A percentile compares a stretch with the other conserved stretches of the same genome.
Evolutionary conservation across 345 rosid species (phyloP).

Genomic region (Rhizophora mangle): DNA sequence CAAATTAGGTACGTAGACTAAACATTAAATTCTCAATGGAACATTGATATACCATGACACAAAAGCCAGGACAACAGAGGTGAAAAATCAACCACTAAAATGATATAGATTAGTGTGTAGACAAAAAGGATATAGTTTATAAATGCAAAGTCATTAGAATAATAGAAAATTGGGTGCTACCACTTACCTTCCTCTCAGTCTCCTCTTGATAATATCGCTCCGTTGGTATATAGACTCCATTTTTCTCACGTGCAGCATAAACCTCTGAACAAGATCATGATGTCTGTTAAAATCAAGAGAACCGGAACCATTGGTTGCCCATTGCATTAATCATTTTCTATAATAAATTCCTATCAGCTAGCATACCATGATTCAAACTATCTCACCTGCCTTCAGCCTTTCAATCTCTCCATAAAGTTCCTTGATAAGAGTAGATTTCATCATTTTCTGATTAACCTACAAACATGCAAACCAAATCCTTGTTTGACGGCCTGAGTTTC

Average conservation of each 20-base stretch:
- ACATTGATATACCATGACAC: neutral
- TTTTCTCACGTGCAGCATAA: conserved; percentile 95
- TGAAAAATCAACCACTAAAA: no score
- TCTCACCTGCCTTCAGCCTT: conserved; percentile 89
- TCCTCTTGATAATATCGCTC: conserved; percentile 97
- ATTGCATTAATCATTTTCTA: neutral
- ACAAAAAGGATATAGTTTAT: no score
- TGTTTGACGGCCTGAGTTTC: no score
- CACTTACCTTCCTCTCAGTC: conserved; percentile 80
- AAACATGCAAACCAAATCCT: neutral
- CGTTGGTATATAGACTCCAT: conserved; percentile 93
- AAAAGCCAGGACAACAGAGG: neutral
- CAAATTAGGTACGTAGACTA: neutral
- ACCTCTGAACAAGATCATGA: conserved; percentile 58
- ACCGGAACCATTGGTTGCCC: neutral
- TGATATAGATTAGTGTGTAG: no score
- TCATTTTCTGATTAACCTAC: conserved; percentile 98
- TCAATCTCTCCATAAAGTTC: conserved; percentile 99
- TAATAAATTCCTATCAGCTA: neutral
- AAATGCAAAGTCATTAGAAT: no score
- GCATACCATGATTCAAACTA: neutral
- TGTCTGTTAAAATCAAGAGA: neutral
- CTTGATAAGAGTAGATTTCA: conserved; percentile 97
- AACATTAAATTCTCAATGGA: neutral
- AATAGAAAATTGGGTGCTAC: neutral